These are phyloP conservation scores for Ailanthus altissimus DNA, from an alignment of 345 rosid genomes.

Conservation along the genomic window DNA sequence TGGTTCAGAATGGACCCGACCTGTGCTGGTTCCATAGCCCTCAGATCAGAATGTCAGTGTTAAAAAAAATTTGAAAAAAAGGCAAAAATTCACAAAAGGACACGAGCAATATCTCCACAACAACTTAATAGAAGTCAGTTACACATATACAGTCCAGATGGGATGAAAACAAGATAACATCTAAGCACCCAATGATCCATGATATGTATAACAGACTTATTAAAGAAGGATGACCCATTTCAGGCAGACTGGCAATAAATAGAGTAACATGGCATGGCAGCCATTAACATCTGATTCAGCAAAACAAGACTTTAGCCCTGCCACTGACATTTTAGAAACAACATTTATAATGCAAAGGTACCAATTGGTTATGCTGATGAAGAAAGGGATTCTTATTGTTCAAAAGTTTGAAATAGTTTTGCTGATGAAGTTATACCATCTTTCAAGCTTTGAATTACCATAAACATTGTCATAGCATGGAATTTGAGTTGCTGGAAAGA, in stretches of 20 bases:
- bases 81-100: no score
- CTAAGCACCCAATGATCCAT: neutral
- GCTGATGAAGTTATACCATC: neutral
- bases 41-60: no score
- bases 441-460: neutral
- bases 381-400: no score
- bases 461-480: neutral
- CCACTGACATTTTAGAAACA: neutral
- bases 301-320: neutral
- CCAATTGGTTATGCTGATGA: neutral
- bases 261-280: neutral
- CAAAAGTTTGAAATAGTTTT: neutral
- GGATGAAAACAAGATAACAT: neutral
- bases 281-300: neutral
- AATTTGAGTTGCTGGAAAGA: neutral
- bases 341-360: neutral
- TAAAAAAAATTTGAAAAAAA: no score
- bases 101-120: no score
- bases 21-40: no score
- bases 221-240: neutral
- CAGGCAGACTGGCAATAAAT: neutral
- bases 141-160: neutral
- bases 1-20: no score
- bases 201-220: no score
- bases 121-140: no score